Evolutionary conservation across 2,329 filamentous ascomycete genomes (phyloP), one percentile per base, ranked within the genome.

Genomic region (Fusarium virguliforme): DNA sequence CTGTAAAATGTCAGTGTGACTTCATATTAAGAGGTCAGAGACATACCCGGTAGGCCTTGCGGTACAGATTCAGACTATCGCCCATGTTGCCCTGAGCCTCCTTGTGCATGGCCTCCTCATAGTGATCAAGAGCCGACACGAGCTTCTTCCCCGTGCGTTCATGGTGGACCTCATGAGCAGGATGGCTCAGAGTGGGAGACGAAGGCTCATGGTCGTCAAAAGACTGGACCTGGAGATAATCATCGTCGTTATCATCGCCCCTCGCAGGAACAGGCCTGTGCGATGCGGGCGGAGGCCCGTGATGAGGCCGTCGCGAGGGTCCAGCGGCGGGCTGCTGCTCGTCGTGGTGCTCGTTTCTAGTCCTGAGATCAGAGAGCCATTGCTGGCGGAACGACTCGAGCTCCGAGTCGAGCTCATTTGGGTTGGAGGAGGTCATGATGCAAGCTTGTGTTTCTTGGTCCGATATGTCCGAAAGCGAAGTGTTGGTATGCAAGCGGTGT

Each of bases 81-180:
- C 95, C 94, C 56, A 98, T 85, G 69, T 90, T 96, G 1, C 96
- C 96, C 75, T 92, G 89, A 0, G 87, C 88, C 82, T 99, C 96
- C 80, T 91, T 94, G 81, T 97, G 92, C 62, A 97, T 95, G 4
- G 95, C 96, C 78, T 89, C 90, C 79, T 98, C 96, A 76, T 96
- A 98, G 80, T 97, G 93, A 75, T 98, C 96, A 15, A 99, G 82
- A 1, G 96, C 96, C 10, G 95, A 93, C 24, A 85, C 84, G 5
- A 92, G 92, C 73, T 92, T 81, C 62, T 73, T 79, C 10, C 63
- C 64, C 18, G 67, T 53, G 1, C 60, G 50, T 13, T 63, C 68
- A 64, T 68, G 68, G 15, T 62, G 58, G 1, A 48, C 32, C 5
- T 72, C 68, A 30, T 68, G 68, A 3, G 50, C 5, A n/a, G 22